Evolutionary conservation across 2,329 filamentous ascomycete species (phyloP), one percentile per base, ranked within the genome.

Genomic region (Verticillium dahliae): DNA sequence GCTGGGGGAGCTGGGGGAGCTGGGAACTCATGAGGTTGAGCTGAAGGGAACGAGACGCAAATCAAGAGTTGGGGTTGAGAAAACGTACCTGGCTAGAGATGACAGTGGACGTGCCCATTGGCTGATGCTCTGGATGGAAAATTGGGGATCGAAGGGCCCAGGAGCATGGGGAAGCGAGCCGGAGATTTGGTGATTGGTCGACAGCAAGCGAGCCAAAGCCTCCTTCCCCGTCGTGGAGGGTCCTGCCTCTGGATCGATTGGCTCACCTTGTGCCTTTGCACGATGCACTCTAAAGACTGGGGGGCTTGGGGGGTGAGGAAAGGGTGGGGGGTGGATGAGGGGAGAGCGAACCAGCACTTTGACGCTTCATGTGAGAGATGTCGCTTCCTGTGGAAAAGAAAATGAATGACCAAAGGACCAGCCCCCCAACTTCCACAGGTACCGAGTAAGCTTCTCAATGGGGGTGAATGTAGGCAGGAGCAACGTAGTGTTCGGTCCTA

Each of bases 121-220:
- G 45, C 45, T 52, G n/a, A 27, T 3, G 18, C 15, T 9, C 4
- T 7, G n/a, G 22, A 27, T 9, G 22, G 45, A 52, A 52, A 52
- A 52, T n/a, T 18, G 45, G 45, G 22, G n/a, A 52, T 18, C 45
- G 18, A 52, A 52, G 18, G 45, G 18, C 45, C 45, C 45, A 52
- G 45, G 45, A 52, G 45, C 45, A 52, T 52, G 45, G 54, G 61
- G 55, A 74, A 74, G 73, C 73, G 73, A 75, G 69, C 60, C 68
- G 65, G 69, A 55, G 58, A 63, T 64, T 63, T 65, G 61, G 60
- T 73, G 70, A 75, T 75, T 75, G 74, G 74, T 61, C 63, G 61
- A 60, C 50, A 54, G 61, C 70, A 73, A 75, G 73, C 72, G 73
- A 75, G 68, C 60, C 45, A 58, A 31, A 60, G 61, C 63, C 39